phyloP scores from a whole-genome alignment of 2,329 filamentous ascomycete genomes.

The Pseudogymnoascus sp. region DNA sequence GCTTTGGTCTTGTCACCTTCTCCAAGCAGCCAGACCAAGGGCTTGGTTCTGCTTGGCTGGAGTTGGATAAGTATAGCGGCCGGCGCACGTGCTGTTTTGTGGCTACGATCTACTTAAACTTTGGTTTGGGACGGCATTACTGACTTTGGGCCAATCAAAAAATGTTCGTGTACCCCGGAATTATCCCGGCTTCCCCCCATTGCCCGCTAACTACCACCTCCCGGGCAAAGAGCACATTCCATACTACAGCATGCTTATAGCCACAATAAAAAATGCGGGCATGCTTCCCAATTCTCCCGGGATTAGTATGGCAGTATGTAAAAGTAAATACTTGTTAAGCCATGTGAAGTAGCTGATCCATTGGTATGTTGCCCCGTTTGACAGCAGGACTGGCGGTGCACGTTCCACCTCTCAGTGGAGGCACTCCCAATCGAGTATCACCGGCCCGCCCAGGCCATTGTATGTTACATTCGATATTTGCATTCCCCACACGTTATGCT shows the following conservation, averaged over 20 bases:
- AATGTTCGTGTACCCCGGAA: background rate
- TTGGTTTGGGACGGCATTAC: background rate
- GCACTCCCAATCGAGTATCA: background rate
- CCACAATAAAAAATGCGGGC: background rate
- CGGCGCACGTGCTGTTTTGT: background rate
- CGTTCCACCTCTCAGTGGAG: background rate
- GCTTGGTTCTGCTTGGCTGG: constrained; percentile 1
- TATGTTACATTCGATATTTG: background rate
- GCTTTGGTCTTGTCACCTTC: constrained; percentile 1
- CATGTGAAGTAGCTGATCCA: background rate
- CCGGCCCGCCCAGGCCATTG: background rate
- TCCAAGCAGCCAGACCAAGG: background rate
- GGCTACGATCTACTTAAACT: background rate
- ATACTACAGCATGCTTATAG: background rate
- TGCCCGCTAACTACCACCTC: background rate
- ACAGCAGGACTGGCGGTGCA: background rate
- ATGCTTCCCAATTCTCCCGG: background rate
- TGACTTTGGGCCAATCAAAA: background rate
- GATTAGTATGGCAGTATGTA: background rate
- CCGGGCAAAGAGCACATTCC: background rate
- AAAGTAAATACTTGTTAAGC: background rate
- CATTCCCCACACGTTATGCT: background rate
- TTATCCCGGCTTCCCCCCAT: background rate
- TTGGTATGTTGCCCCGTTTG: background rate
- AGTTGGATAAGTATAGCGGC: background rate